Evolutionary conservation across 1,284 basidiomycete species (phyloP), one percentile per base, ranked within the genome.

Genomic region (Porodaedalea pini): DNA sequence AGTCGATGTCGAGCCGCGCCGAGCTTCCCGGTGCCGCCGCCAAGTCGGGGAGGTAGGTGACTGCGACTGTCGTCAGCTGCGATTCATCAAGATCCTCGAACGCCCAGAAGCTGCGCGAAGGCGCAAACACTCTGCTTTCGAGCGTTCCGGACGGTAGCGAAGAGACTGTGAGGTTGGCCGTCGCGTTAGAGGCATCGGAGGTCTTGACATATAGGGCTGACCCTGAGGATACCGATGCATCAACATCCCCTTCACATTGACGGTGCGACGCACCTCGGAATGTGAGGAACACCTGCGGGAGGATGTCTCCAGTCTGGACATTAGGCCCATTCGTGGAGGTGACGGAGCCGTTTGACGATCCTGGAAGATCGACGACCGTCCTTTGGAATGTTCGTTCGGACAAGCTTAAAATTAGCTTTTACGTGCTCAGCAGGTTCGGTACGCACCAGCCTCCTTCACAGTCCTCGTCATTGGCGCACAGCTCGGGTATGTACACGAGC

Each of bases 211-310:
- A 78, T 5, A 81, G 62, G 2, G 71, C 68, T 6, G 74, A 76
- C 8, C 78, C 81, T 83, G 59, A 4, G 29, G 21, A 32, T 36
- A 47, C 32, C 59, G 19, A 13, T 57, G 17, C 34, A 25, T 49
- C 25, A 27, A 55, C 52, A 44, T n/a, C 25, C 40, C 17, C 21
- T 27, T 11, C 39, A 29, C 17, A 39, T 21, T 37, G 47, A 36
- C 21, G 43, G 45, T 1, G 36, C 43, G 19, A 64, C 68, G 49
- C 63, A 80, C 81, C 81, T 71, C 70, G 72, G 67, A 81, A 79
- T 43, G 68, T 71, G 51, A 83, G 66, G 62, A 81, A 83, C 69
- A 82, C 69, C 58, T 83, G 81, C 1, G 80, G 81, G 58, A 80
- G 67, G 37, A 79, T 71, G 56, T 73, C 67, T 25, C 66, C 71